Evolutionary conservation across 169 alveolate genomes (phyloP).

Genomic region (Amoebophrya sp.): DNA sequence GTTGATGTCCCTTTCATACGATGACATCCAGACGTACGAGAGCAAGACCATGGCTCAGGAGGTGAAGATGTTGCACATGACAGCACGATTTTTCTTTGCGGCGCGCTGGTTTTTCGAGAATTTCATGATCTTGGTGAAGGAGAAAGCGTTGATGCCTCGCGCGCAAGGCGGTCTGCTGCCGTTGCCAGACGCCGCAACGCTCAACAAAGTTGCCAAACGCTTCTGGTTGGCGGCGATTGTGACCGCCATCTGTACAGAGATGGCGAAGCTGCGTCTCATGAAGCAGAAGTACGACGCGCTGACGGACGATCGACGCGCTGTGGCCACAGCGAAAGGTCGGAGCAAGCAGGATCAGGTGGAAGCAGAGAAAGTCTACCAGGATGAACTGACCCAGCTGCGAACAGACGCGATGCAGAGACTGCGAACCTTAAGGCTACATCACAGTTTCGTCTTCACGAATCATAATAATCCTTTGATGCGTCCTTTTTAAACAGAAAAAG

Average conservation of each 20-base stretch:
- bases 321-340: background rate
- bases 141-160: background rate
- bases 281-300: slow-evolving; percentile 11
- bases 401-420: background rate
- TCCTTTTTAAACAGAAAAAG: too few species aligned
- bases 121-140: slow-evolving; percentile 6
- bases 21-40: slow-evolving; percentile 19
- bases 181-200: background rate
- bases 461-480: too few species aligned
- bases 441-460: too few species aligned
- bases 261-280: background rate
- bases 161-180: background rate
- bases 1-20: too few species aligned
- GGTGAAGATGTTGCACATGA: background rate
- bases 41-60: background rate
- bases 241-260: background rate
- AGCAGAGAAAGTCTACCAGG: background rate
- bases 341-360: background rate
- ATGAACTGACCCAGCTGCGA: background rate
- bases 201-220: background rate
- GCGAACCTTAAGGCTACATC: too few species aligned
- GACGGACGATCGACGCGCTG: background rate
- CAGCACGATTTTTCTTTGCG: background rate
- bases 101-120: background rate
- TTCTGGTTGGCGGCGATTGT: background rate